These are phyloP conservation scores for Sporisorium scitamineum DNA, from an alignment of 1,284 basidiomycete genomes.

Conservation along the genomic window DNA sequence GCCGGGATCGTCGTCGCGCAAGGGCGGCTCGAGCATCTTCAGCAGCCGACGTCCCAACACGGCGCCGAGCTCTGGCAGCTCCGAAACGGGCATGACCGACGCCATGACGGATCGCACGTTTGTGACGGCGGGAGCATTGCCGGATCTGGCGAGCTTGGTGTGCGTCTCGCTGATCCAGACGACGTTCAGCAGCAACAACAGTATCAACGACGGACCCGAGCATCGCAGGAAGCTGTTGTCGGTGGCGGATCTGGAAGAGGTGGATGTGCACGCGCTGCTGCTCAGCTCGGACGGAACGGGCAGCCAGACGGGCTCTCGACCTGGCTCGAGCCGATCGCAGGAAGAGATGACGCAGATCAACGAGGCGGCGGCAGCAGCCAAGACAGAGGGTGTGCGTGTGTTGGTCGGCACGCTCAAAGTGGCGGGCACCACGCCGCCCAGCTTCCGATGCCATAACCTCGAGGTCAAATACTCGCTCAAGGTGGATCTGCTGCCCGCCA, in stretches of 20 bases:
- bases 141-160: slow-evolving; percentile 57
- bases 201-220: slow-evolving; percentile 58
- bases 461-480: slow-evolving; percentile 66
- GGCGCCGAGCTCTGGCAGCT: slow-evolving; percentile 52
- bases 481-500: slow-evolving; percentile 58
- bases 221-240: slow-evolving; percentile 54
- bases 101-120: slow-evolving; percentile 45
- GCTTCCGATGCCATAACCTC: slow-evolving; percentile 61
- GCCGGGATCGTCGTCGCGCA: slow-evolving; percentile 21
- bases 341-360: slow-evolving; percentile 46
- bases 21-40: slow-evolving; percentile 48
- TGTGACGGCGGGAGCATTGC: slow-evolving; percentile 25
- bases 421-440: slow-evolving; percentile 50
- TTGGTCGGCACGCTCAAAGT: slow-evolving; percentile 56
- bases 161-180: slow-evolving; percentile 62
- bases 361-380: slow-evolving; percentile 36
- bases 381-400: slow-evolving; percentile 52
- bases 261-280: slow-evolving; percentile 53
- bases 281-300: slow-evolving; percentile 41
- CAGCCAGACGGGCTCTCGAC: slow-evolving; percentile 37
- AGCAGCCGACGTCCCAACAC: slow-evolving; percentile 51
- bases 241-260: slow-evolving; percentile 62
- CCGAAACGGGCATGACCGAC: slow-evolving; percentile 39
- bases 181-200: slow-evolving; percentile 56
- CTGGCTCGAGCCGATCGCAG: slow-evolving; percentile 38